Percentiles rank a stretch among this genome's conserved stretches.
Conservation (phyloP, 2,329 filamentous ascomycete genomes). For the Aspergillus japonicus region DNA sequence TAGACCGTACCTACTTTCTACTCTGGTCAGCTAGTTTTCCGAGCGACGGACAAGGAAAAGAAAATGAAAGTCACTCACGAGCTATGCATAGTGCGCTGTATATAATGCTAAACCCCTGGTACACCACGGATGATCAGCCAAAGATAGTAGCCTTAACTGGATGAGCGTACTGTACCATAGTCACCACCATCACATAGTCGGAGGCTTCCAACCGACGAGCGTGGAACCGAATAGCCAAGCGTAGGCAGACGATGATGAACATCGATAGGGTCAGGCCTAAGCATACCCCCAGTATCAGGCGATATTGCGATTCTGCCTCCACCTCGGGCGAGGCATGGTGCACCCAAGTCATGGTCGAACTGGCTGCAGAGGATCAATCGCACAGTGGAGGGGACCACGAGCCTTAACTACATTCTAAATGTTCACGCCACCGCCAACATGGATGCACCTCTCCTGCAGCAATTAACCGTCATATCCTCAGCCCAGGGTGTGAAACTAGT, state of each 20-base stretch:
- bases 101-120: conserved; percentile 47
- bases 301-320: conserved; percentile 50
- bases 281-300: conserved; percentile 51
- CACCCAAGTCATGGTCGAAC: conserved; percentile 51
- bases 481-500: too few species aligned
- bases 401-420: background rate
- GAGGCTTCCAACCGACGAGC: conserved; percentile 49
- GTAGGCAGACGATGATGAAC: conserved; percentile 40
- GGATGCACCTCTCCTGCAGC: background rate
- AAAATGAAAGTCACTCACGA: conserved; percentile 37
- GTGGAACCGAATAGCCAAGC: conserved; percentile 46
- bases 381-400: background rate
- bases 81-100: conserved; percentile 54
- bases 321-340: conserved; percentile 50
- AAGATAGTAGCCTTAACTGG: background rate
- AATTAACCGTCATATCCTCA: too few species aligned
- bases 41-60: background rate
- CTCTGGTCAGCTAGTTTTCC: conserved; percentile 3
- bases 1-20: conserved; percentile 56
- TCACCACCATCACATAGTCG: conserved; percentile 45
- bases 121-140: conserved; percentile 21
- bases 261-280: conserved; percentile 48
- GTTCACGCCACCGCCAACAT: background rate
- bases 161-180: conserved; percentile 34
- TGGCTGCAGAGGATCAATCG: background rate